Evolutionary conservation across 2,329 filamentous ascomycete species (phyloP).

Genomic region (Fusarium drepaniforme): DNA sequence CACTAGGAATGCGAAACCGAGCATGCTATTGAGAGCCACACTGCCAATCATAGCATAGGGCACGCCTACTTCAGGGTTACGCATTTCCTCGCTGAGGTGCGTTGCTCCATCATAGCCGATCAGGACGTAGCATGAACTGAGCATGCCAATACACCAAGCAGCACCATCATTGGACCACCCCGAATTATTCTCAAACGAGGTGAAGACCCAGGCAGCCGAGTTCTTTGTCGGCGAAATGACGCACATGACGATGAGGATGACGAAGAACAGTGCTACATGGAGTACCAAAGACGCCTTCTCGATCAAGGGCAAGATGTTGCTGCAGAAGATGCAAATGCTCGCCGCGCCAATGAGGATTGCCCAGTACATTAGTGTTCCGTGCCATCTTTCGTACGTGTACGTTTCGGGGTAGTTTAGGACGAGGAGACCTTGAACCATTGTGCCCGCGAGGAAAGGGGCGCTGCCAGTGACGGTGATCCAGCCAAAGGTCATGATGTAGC

Average conservation of each 20-base stretch:
- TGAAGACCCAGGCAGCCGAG: constrained; percentile 27
- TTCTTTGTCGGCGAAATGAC: constrained; percentile 22
- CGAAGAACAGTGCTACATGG: constrained; percentile 21
- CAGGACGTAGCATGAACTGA: constrained; percentile 35
- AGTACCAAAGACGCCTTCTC: constrained; percentile 26
- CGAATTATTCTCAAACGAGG: constrained; percentile 30
- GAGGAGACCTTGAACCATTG: constrained; percentile 31
- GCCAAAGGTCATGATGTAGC: constrained; percentile 31
- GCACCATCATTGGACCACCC: constrained; percentile 27
- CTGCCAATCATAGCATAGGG: constrained; percentile 27
- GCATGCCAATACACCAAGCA: constrained; percentile 36
- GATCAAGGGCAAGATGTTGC: constrained; percentile 18
- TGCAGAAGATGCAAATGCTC: constrained; percentile 25
- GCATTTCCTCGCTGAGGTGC: constrained; percentile 37
- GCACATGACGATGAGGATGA: constrained; percentile 22
- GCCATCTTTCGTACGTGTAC: constrained; percentile 31
- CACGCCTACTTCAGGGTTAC: constrained; percentile 21
- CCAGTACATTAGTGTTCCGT: constrained; percentile 36
- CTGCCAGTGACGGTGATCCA: constrained; percentile 30
- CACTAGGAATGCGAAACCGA: constrained; percentile 27
- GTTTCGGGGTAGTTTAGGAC: constrained; percentile 27
- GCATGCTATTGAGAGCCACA: constrained; percentile 22
- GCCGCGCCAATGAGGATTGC: constrained; percentile 8
- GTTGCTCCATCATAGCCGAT: constrained; percentile 35
- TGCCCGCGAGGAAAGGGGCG: constrained; percentile 33